Percentiles rank a stretch among this genome's conserved stretches.
phyloP scores from a whole-genome alignment of 129 eudicot genomes.

The Logfia minima region DNA sequence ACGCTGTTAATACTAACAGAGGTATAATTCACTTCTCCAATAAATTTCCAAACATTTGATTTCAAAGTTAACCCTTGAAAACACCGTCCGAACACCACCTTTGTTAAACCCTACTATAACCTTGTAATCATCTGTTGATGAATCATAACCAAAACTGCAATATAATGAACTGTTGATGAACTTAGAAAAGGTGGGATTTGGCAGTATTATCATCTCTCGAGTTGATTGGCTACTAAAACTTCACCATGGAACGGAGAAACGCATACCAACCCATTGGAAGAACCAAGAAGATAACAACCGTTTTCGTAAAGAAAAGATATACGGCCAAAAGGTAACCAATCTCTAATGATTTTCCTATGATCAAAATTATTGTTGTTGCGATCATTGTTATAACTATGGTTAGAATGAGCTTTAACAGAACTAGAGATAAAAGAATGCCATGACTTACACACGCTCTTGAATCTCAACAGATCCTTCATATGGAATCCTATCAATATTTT shows the following conservation, averaged over 20 bases:
- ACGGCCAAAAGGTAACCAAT: not conserved
- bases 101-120: not conserved
- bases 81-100: not conserved
- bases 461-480: not conserved
- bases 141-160: slow-evolving; percentile 17
- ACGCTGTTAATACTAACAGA: not conserved
- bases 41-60: not conserved
- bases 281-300: slow-evolving; percentile 2
- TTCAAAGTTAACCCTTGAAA: not conserved
- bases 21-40: not conserved
- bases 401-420: not conserved
- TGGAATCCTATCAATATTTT: not conserved
- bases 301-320: not conserved
- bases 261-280: slow-evolving; percentile 2
- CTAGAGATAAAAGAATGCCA: not conserved
- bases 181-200: not conserved
- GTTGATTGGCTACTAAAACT: slow-evolving; percentile 1
- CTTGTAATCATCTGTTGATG: not conserved
- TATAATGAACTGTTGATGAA: not conserved
- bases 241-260: not conserved
- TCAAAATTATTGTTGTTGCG: no score
- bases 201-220: not conserved
- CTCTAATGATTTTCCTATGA: no score
- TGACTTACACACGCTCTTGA: not conserved
- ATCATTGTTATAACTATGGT: not conserved